Evolutionary conservation across 768 basidiomycete species (phyloP).

Genomic region (Suillus subalutaceus): DNA sequence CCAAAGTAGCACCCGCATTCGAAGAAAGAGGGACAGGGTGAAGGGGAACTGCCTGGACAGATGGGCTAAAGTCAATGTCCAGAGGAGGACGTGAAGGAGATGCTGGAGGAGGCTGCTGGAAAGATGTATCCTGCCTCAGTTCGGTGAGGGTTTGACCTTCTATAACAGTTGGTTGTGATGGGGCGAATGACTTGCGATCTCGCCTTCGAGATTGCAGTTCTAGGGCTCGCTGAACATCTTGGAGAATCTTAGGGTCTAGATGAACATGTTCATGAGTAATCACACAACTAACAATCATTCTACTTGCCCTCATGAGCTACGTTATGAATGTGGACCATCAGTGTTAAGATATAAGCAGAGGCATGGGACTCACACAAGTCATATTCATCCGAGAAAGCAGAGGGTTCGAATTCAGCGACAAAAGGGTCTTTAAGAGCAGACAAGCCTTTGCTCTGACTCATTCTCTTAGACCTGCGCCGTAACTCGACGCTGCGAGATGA

Average conservation of each 20-base stretch:
- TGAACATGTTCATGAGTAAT: conserved; percentile 17
- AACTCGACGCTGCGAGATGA: conserved; percentile 20
- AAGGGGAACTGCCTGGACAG: conserved; percentile 45
- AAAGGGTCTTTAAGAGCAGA: conserved; percentile 30
- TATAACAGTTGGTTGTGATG: conserved; percentile 18
- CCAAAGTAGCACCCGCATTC: conserved; percentile 70
- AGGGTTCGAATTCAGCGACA: conserved; percentile 39
- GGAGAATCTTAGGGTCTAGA: conserved; percentile 76
- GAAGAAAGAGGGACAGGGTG: conserved; percentile 74
- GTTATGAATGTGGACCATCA: conserved; percentile 2
- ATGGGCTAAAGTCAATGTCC: conserved; percentile 75
- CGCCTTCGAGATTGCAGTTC: conserved; percentile 76
- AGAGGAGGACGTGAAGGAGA: conserved; percentile 27
- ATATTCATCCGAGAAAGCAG: conserved; percentile 73
- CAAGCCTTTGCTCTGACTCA: conserved; percentile 16
- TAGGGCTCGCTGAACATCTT: conserved; percentile 78
- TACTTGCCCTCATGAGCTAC: conserved; percentile 75
- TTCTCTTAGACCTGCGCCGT: conserved; percentile 23
- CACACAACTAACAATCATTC: conserved; percentile 11
- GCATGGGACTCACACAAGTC: conserved; percentile 61
- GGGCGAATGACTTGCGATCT: conserved; percentile 47
- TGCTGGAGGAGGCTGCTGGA: conserved; percentile 13
- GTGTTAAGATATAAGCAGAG: conserved; percentile 16
- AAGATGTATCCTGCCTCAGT: conserved; percentile 32
- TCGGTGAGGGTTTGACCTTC: conserved; percentile 30